Evolutionary conservation across 129 eudicot species (phyloP).

Genomic region (Smallanthus sonchifolius): DNA sequence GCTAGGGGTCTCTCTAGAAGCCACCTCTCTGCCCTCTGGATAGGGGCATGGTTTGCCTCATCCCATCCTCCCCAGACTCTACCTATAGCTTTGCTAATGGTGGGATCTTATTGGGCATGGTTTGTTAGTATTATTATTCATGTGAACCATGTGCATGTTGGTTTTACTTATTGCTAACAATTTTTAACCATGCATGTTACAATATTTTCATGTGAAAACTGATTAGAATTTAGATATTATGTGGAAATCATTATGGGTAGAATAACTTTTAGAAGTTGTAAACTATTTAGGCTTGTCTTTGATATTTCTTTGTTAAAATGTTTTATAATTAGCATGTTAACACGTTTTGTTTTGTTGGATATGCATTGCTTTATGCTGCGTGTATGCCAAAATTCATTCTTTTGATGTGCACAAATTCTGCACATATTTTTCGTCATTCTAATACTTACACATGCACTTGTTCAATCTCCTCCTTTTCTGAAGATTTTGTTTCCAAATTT

Average conservation of each 20-base stretch:
- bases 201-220: background rate
- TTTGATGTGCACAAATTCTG: slow-evolving; percentile 15
- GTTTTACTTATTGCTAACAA: background rate
- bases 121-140: too few relatives aligned
- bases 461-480: background rate
- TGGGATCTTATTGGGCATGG: too few relatives aligned
- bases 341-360: background rate
- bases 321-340: background rate
- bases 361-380: slow-evolving; percentile 13
- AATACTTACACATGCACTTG: slow-evolving; percentile 9
- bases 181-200: background rate
- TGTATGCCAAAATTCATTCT: slow-evolving; percentile 14
- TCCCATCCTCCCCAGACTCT: too few relatives aligned
- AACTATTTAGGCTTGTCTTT: background rate
- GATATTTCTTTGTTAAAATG: background rate
- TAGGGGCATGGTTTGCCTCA: too few relatives aligned
- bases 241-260: background rate
- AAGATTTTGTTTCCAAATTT: slow-evolving; percentile 14
- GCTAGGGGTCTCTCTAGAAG: too few relatives aligned
- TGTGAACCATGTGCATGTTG: background rate
- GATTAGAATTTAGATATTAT: background rate
- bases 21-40: too few relatives aligned
- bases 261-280: background rate
- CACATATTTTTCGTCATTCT: slow-evolving; percentile 1
- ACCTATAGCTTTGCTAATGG: too few relatives aligned